Base-by-base conservation (phyloP, 139 green algal species). In the Tetradesmus obliquus region DNA sequence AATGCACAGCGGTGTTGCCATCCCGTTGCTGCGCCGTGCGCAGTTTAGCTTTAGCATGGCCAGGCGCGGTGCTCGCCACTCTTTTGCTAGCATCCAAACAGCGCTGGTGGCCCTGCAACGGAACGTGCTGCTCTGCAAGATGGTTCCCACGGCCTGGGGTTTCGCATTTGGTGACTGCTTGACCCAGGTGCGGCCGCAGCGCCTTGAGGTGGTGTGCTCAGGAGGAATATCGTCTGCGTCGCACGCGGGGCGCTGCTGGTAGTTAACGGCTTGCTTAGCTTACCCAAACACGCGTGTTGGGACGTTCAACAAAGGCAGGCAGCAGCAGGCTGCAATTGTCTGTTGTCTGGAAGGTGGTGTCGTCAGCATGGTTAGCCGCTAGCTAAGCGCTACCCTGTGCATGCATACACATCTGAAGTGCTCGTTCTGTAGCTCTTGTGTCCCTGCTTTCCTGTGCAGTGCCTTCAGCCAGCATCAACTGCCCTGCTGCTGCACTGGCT, bases 111-210 rank as follows among this genome's bases (percentile, higher is more conserved):
- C 66, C 8, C 66, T 76, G 15, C 66, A 76, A 6, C 66, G 17
- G 66, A 76, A 76, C 66, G 66, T 24, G 6, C 51, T 85, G 80
- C 80, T 85, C 1, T 62, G 51, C 80, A 62, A 53, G 76, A 53
- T 84, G 51, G n/a, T 90, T 7, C 69, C 86, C 19, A 83, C 86
- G 6, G 69, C 86, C 13, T n/a, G 20, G 53, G 86, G 86, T 0
- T 90, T 81, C 32, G 55, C 76, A 2, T 54, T 90, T 69, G 86
- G 86, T 32, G 86, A 90, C 9, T 83, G 69, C 71, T 62, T 90
- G 45, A 90, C 86, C 5, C 84, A 76, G 66, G 66, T 76, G 17
- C n/a, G 60, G 66, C 66, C 66, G 76, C 76, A 82, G n/a, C 76
- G 24, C 8, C 76, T 82, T n/a, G 6, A n/a, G 76, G 17, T 55